Evolutionary conservation across 371 early-diverging fungal species (phyloP).

Genomic region (Lichtheimia ramosa): DNA sequence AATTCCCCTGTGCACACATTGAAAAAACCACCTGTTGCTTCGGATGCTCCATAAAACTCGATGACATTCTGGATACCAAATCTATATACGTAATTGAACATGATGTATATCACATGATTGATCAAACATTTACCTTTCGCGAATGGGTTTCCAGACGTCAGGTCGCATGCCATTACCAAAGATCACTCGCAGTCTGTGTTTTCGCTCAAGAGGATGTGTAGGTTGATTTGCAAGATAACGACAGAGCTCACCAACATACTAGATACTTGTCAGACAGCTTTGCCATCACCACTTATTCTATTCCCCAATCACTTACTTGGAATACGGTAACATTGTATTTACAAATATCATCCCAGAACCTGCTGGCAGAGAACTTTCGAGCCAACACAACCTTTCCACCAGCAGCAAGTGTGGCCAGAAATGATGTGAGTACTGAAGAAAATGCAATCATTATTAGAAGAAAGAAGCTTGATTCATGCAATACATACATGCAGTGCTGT

Average conservation of each 20-base stretch:
- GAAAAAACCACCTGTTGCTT: conserved; percentile 29
- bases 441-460: no score
- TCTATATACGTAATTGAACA: conserved; percentile 23
- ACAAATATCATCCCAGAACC: conserved; percentile 52
- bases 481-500: conserved; percentile 42
- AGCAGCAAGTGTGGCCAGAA: conserved; percentile 19
- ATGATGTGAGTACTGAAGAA: conserved; percentile 26
- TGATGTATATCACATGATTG: not conserved
- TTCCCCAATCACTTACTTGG: conserved; percentile 22
- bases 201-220: conserved; percentile 44
- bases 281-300: no score
- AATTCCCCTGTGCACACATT: conserved; percentile 45
- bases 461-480: no score
- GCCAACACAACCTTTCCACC: conserved; percentile 45
- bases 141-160: conserved; percentile 64
- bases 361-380: conserved; percentile 48
- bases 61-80: conserved; percentile 47
- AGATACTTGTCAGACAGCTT: not conserved
- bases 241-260: conserved; percentile 72
- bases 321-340: conserved; percentile 40
- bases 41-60: conserved; percentile 60
- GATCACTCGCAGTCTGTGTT: conserved; percentile 46
- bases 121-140: conserved; percentile 15
- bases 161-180: conserved; percentile 73
- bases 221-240: conserved; percentile 62